Evolutionary conservation across 1,284 basidiomycete genomes (phyloP).

Genomic region (Megacollybia platyphylla): DNA sequence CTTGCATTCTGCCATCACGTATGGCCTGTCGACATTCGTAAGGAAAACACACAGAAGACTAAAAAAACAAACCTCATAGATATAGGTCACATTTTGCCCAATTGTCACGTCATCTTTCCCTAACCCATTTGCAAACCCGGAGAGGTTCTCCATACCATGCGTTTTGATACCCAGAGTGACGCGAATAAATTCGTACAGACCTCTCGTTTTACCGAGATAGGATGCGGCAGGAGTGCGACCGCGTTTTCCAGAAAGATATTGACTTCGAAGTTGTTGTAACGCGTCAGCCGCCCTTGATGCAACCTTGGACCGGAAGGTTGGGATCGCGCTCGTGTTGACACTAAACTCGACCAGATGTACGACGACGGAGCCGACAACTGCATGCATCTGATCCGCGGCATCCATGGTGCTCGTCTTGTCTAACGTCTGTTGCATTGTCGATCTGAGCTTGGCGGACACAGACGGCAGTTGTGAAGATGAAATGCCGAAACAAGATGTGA

Average conservation of each 20-base stretch:
- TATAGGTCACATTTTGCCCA: slow-evolving; percentile 52
- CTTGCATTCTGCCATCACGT: slow-evolving; percentile 1
- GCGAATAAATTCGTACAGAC: slow-evolving; percentile 63
- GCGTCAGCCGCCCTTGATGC: slow-evolving; percentile 29
- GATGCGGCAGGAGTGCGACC: slow-evolving; percentile 45
- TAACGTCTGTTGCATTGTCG: slow-evolving; percentile 35
- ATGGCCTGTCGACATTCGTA: not conserved
- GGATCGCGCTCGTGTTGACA: slow-evolving; percentile 21
- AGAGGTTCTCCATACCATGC: slow-evolving; percentile 59
- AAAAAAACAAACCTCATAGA: slow-evolving; percentile 42
- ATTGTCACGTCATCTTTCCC: slow-evolving; percentile 45
- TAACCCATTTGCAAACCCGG: slow-evolving; percentile 36
- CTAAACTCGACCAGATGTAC: slow-evolving; percentile 48
- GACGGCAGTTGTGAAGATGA: slow-evolving; percentile 17
- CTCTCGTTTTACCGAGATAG: slow-evolving; percentile 50
- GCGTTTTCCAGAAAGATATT: slow-evolving; percentile 39
- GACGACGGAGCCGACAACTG: slow-evolving; percentile 48
- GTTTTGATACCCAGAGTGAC: slow-evolving; percentile 53
- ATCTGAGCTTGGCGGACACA: slow-evolving; percentile 19
- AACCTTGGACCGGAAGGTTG: slow-evolving; percentile 38
- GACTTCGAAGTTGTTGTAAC: slow-evolving; percentile 34
- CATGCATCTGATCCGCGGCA: slow-evolving; percentile 49
- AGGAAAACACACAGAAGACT: not conserved
- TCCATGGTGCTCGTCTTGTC: slow-evolving; percentile 64
- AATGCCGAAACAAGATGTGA: slow-evolving; percentile 34